Evolutionary conservation across 2,329 filamentous ascomycete genomes (phyloP), one percentile per base, ranked within the genome.

Genomic region (Aspergillus sp.): DNA sequence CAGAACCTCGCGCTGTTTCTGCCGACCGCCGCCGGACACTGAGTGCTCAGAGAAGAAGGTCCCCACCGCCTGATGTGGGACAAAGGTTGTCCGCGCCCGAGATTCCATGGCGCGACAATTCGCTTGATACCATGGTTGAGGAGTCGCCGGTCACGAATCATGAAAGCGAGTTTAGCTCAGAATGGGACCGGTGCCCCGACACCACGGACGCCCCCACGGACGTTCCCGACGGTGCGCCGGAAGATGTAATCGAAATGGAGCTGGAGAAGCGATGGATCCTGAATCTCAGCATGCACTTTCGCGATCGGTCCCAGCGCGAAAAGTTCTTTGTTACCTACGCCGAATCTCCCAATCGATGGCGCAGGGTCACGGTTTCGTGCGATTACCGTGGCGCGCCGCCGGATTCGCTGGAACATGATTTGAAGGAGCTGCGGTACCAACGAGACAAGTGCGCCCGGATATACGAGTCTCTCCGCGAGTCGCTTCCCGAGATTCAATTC

Each of bases 301-400:
- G 88, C 37, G 91, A 98, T 62, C 80, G 82, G 49, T 93, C 88
- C 8, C 83, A 84, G 48, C 75, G 89, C 26, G 91, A 98, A 59
- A 98, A 98, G 58, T 96, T 96, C 66, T 98, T 96, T 58, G 80
- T 98, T 42, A 96, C 91, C 0, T 98, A 84, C 56, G 84, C 86
- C 29, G 82, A 93, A 56, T 73, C 74, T 29, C 78, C 84, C 4
- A 81, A 75, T 41, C 68, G 76, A 40, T 94, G 88, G 84, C 77
- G 86, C 34, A 74, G 89, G 30, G 82, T 98, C 31, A 96, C 91
- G 2, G 78, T 98, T 17, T 95, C 91, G 1, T 76, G 93, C 47
- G 91, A 98, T 61, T 98, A 96, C 60, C 79, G 86, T 37, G 68
- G 82, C 51, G 81, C 86, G 4, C 78, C 81, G 1, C 72, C 75